phyloP scores from a whole-genome alignment of 495 filamentous ascomycete genomes.

The Xylaria flabelliformis region DNA sequence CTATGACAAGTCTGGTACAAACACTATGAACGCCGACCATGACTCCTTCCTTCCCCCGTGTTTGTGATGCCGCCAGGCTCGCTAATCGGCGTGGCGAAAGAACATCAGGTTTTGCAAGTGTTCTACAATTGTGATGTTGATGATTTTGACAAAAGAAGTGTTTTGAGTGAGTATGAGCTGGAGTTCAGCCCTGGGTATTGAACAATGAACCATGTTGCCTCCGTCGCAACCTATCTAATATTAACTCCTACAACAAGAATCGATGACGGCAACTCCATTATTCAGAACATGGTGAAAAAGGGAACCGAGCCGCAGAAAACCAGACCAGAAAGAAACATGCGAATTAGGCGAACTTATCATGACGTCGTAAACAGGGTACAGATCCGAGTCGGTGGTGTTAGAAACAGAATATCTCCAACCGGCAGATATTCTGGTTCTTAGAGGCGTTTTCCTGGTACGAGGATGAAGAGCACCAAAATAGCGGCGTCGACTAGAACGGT shows the following conservation, averaged over 20 bases:
- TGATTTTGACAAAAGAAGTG: conserved; percentile 3
- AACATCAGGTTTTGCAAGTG: not conserved
- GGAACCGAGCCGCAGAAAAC: not conserved
- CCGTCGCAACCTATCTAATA: conserved; percentile 14
- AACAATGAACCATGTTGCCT: not conserved
- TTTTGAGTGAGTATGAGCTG: not conserved
- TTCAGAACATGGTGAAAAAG: conserved; percentile 1
- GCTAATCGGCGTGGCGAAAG: not conserved
- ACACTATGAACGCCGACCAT: conserved; percentile 17
- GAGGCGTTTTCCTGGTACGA: conserved; percentile 89
- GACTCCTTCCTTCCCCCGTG: conserved; percentile 2
- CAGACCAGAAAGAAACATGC: not conserved
- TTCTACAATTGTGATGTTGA: not conserved
- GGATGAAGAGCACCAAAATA: conserved; percentile 82
- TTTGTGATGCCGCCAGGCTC: not conserved
- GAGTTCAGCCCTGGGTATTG: not conserved
- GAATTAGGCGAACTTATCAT: conserved; percentile 31
- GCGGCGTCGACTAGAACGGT: conserved; percentile 77
- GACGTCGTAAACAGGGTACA: conserved; percentile 33
- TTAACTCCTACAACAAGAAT: conserved; percentile 18
- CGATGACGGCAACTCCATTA: conserved; percentile 10
- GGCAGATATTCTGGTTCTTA: conserved; percentile 42
- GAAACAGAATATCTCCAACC: too few relatives aligned
- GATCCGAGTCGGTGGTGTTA: not conserved
- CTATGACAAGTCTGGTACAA: conserved; percentile 14